Conservation (phyloP, 176 grass and related monocot genomes). For the Carex parvula region DNA sequence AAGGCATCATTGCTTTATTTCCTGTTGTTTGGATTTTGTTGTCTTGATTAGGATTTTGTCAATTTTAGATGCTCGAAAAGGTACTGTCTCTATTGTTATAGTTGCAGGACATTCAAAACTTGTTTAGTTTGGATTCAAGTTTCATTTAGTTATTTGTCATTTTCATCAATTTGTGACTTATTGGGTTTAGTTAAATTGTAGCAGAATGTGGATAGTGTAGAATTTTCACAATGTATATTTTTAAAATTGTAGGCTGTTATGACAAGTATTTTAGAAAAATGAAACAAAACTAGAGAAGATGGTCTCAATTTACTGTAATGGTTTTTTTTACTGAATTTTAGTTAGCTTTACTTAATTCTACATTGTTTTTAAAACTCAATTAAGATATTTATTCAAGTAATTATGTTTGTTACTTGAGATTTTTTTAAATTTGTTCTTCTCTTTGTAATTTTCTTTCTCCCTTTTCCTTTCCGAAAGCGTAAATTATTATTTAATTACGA, state of each 20-base stretch:
- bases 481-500: too few relatives aligned
- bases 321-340: background rate
- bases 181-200: background rate
- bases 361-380: background rate
- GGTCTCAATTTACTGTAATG: background rate
- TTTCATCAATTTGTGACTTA: background rate
- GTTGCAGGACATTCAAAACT: background rate
- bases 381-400: background rate
- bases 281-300: background rate
- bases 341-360: background rate
- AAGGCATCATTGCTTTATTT: background rate
- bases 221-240: background rate
- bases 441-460: too few relatives aligned
- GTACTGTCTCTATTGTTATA: background rate
- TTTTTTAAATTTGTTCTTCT: too few relatives aligned
- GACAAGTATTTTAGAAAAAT: background rate
- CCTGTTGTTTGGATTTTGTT: background rate
- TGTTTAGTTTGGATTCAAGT: background rate
- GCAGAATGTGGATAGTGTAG: background rate
- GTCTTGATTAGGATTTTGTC: background rate
- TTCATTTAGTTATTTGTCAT: background rate
- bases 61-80: background rate
- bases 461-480: too few relatives aligned
- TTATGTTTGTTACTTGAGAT: background rate
- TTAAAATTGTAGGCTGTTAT: background rate